Conservation (phyloP, 495 filamentous ascomycete genomes). For the Entonaema liquescens region DNA sequence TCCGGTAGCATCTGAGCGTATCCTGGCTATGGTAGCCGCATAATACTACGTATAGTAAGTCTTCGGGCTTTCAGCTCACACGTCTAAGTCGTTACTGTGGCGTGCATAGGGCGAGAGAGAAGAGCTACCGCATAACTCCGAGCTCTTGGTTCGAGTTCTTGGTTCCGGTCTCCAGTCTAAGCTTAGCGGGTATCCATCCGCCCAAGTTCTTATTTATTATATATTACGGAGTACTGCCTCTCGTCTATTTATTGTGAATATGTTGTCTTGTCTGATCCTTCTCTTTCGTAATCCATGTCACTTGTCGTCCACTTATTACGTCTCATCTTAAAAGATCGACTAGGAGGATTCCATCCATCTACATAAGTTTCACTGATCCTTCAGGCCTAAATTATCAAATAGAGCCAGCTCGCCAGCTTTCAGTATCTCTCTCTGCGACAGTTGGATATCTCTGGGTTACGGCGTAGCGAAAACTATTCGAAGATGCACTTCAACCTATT, state of each 20-base stretch:
- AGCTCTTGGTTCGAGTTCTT: constrained; percentile 12
- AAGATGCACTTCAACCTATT: constrained; percentile 43
- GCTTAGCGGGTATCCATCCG: constrained; percentile 35
- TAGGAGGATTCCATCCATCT: constrained; percentile 22
- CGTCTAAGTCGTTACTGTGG: constrained; percentile 15
- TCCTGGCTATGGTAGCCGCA: background rate
- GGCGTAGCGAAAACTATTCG: background rate
- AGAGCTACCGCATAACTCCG: background rate
- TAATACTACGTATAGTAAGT: constrained; percentile 10
- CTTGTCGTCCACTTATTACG: constrained; percentile 8
- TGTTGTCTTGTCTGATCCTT: constrained; percentile 14
- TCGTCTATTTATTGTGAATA: constrained; percentile 8
- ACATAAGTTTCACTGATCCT: constrained; percentile 17
- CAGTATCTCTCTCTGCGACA: background rate
- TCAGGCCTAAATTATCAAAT: constrained; percentile 13
- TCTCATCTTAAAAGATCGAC: constrained; percentile 18
- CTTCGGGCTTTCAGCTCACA: constrained; percentile 19
- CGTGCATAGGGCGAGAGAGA: constrained; percentile 17
- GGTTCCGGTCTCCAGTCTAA: constrained; percentile 12
- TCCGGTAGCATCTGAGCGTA: background rate
- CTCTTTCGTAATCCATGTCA: constrained; percentile 17
- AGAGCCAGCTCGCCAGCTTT: constrained; percentile 12
- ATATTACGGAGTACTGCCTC: constrained; percentile 24
- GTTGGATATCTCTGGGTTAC: constrained; percentile 15
- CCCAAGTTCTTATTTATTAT: constrained; percentile 15